Evolutionary conservation across 768 basidiomycete genomes (phyloP).

Genomic region (Lactifluus echinatus): DNA sequence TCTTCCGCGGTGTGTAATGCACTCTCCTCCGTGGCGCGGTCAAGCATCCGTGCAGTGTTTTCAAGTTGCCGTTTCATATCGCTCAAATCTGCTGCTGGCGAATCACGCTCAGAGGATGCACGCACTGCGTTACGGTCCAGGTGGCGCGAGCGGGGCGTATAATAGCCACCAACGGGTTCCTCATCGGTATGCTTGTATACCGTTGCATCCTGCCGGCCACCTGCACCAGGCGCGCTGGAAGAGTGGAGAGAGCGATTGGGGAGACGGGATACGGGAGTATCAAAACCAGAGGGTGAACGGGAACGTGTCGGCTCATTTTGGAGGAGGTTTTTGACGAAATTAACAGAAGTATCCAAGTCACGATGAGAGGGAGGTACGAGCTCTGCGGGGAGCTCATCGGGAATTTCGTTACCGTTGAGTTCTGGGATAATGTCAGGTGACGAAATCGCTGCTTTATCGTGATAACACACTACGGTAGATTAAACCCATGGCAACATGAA

Average conservation of each 20-base stretch:
- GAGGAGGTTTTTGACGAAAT: slow-evolving; percentile 80
- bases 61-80: slow-evolving; percentile 80
- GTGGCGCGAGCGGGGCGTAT: slow-evolving; percentile 76
- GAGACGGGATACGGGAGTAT: slow-evolving; percentile 49
- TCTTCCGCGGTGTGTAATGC: slow-evolving; percentile 65
- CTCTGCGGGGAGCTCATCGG: slow-evolving; percentile 79
- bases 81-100: slow-evolving; percentile 55
- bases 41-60: slow-evolving; percentile 73
- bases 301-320: slow-evolving; percentile 71
- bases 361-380: slow-evolving; percentile 86
- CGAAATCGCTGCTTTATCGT: neutral
- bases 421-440: slow-evolving; percentile 35
- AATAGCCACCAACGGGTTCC: slow-evolving; percentile 53
- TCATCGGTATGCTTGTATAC: slow-evolving; percentile 77
- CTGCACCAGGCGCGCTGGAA: slow-evolving; percentile 42
- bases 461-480: slow-evolving; percentile 82
- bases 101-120: slow-evolving; percentile 58
- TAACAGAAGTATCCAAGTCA: slow-evolving; percentile 83
- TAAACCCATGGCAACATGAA: slow-evolving; percentile 97
- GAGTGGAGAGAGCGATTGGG: slow-evolving; percentile 67
- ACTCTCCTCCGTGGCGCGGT: slow-evolving; percentile 58
- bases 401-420: slow-evolving; percentile 87
- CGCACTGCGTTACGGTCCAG: slow-evolving; percentile 79
- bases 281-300: slow-evolving; percentile 47
- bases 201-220: slow-evolving; percentile 75